Percentiles rank a stretch among this genome's conserved stretches.
These are phyloP conservation scores for Botrytis byssoidea DNA, from an alignment of 2,329 filamentous ascomycete genomes.

Conservation along the genomic window DNA sequence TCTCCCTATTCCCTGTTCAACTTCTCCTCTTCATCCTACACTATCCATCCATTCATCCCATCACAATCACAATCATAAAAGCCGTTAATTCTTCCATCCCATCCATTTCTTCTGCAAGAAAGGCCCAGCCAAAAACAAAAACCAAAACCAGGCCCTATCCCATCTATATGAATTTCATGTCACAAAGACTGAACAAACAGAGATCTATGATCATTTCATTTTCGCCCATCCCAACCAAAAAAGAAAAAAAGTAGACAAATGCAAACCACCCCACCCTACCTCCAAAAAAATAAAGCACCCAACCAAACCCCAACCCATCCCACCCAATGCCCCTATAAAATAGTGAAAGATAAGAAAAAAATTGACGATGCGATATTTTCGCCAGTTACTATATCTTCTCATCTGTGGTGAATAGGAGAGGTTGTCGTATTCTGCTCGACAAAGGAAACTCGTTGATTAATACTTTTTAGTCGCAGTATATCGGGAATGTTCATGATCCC, in stretches of 20 bases:
- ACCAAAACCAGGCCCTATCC: constrained; percentile 1
- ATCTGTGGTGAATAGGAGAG: constrained; percentile 1
- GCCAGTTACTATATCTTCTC: constrained; percentile 9
- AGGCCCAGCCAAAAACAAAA: neutral
- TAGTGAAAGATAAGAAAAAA: neutral
- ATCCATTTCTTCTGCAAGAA: constrained; percentile 17
- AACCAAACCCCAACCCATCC: neutral
- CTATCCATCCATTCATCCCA: neutral
- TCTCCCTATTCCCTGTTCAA: no score
- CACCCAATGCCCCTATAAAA: constrained; percentile 5
- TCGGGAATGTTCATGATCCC: constrained; percentile 10
- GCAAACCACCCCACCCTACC: neutral
- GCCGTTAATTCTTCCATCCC: constrained; percentile 10
- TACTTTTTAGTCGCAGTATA: constrained; percentile 9
- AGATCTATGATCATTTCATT: constrained; percentile 16
- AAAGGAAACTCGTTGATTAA: constrained; percentile 20
- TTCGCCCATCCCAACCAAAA: constrained; percentile 12
- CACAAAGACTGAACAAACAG: constrained; percentile 5
- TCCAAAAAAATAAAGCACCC: neutral
- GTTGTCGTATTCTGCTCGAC: neutral
- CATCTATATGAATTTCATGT: constrained; percentile 19
- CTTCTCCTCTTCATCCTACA: neutral
- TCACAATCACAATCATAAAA: constrained; percentile 13
- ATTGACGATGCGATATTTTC: constrained; percentile 7
- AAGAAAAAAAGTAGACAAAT: neutral